These are phyloP conservation scores for Barbarea vulgaris DNA, from an alignment of 345 rosid genomes.

Conservation along the genomic window DNA sequence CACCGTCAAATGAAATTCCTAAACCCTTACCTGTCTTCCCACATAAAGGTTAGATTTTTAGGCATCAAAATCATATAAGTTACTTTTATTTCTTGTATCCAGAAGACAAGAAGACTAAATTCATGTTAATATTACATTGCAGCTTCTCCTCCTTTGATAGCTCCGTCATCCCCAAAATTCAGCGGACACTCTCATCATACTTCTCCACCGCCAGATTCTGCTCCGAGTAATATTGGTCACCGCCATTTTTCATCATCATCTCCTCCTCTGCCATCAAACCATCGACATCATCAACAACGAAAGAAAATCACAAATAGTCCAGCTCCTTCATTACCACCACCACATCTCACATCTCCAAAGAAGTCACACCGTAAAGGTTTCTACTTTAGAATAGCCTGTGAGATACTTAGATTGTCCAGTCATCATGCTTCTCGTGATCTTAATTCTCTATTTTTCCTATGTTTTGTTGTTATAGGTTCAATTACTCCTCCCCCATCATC, in stretches of 20 bases:
- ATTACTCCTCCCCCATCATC: constrained; percentile 50
- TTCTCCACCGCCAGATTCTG: constrained; percentile 35
- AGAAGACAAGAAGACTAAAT: neutral
- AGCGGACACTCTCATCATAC: constrained; percentile 11
- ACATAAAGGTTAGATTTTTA: constrained; percentile 45
- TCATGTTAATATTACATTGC: constrained; percentile 2
- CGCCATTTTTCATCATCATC: constrained; percentile 43
- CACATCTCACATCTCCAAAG: constrained; percentile 51
- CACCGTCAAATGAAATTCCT: constrained; percentile 51
- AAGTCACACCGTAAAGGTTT: constrained; percentile 52
- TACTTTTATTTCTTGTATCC: constrained; percentile 1
- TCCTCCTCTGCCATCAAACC: constrained; percentile 54
- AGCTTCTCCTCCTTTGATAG: constrained; percentile 38
- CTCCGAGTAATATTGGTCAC: constrained; percentile 38
- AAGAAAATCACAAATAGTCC: constrained; percentile 39
- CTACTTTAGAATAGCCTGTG: neutral
- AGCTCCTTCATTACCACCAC: constrained; percentile 49
- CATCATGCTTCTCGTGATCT: constrained; percentile 3
- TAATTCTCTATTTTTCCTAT: constrained; percentile 33
- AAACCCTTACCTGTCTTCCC: constrained; percentile 51
- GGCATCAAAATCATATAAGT: constrained; percentile 10
- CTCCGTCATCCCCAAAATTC: constrained; percentile 30
- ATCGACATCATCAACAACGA: constrained; percentile 46
- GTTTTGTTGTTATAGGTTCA: constrained; percentile 47
- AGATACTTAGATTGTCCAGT: constrained; percentile 14